Percentiles rank a stretch among this genome's conserved stretches.
Conservation (phyloP, 495 filamentous ascomycete species). For the Penicillium maclennaniae region DNA sequence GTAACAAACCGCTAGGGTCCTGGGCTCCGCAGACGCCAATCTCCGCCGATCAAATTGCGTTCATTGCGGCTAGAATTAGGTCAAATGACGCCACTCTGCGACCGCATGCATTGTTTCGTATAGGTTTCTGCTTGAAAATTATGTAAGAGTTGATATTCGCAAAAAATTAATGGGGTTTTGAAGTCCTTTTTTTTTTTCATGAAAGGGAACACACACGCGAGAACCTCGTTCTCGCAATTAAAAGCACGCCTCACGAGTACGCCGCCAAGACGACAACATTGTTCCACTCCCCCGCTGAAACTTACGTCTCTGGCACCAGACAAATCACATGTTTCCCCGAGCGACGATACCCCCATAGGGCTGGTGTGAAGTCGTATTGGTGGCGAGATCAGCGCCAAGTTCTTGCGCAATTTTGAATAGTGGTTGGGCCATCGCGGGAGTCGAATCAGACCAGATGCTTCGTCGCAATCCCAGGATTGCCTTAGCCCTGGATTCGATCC, state of each 20-base stretch:
- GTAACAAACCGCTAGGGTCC: neutral
- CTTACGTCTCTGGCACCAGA: neutral
- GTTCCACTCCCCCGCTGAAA: neutral
- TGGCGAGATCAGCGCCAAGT: slow-evolving; percentile 2
- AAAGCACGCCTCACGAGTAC: neutral
- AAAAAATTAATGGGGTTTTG: no score
- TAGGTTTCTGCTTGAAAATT: neutral
- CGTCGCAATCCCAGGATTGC: slow-evolving; percentile 4
- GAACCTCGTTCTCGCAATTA: neutral
- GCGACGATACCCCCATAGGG: neutral
- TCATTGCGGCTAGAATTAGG: neutral
- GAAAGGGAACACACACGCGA: neutral
- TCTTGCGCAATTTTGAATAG: neutral
- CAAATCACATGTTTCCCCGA: neutral
- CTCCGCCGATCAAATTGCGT: slow-evolving; percentile 10
- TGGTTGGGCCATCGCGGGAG: neutral
- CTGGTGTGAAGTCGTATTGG: neutral
- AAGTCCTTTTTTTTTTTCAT: neutral
- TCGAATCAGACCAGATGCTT: slow-evolving; percentile 25
- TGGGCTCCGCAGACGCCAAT: neutral
- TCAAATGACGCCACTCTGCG: slow-evolving; percentile 3
- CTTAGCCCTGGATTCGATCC: neutral
- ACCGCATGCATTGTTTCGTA: slow-evolving; percentile 3
- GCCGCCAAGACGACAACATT: neutral
- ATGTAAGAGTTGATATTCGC: no score